Evolutionary conservation across 257 asterid genomes (phyloP).

Genomic region (Ophiorrhiza pumila): DNA sequence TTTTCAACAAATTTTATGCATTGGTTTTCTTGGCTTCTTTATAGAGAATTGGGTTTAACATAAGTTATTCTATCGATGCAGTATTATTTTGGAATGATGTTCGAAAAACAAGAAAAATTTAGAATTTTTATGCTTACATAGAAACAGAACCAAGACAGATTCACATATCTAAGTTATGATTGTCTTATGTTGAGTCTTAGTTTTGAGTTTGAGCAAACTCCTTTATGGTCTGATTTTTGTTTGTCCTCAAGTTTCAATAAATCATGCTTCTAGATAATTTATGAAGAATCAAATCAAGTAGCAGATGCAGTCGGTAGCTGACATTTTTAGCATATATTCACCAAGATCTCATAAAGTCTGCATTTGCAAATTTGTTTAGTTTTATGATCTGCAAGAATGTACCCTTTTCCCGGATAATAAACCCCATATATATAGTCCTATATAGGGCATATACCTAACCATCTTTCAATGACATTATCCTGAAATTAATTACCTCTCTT

Average conservation of each 20-base stretch:
- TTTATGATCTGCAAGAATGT: background rate
- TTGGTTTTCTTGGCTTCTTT: background rate
- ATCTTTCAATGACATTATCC: background rate
- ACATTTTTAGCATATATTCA: constrained; percentile 7
- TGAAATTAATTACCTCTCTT: background rate
- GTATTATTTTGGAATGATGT: no score
- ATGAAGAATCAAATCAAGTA: background rate
- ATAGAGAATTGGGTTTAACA: background rate
- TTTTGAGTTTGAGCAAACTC: no score
- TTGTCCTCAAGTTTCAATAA: no score
- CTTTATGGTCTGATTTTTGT: no score
- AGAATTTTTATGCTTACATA: no score
- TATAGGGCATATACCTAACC: constrained; percentile 9
- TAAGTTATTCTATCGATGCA: background rate
- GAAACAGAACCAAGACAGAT: no score
- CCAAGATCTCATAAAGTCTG: constrained; percentile 2
- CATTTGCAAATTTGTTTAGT: background rate
- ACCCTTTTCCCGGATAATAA: background rate
- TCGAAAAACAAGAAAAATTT: no score
- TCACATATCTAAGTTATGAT: no score
- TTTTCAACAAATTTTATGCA: background rate
- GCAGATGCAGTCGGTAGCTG: constrained; percentile 8
- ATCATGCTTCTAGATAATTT: background rate
- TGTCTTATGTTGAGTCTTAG: no score
- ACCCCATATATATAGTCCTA: background rate